Conservation (phyloP, 2,329 filamentous ascomycete genomes). For the Lachnellula suecica region DNA sequence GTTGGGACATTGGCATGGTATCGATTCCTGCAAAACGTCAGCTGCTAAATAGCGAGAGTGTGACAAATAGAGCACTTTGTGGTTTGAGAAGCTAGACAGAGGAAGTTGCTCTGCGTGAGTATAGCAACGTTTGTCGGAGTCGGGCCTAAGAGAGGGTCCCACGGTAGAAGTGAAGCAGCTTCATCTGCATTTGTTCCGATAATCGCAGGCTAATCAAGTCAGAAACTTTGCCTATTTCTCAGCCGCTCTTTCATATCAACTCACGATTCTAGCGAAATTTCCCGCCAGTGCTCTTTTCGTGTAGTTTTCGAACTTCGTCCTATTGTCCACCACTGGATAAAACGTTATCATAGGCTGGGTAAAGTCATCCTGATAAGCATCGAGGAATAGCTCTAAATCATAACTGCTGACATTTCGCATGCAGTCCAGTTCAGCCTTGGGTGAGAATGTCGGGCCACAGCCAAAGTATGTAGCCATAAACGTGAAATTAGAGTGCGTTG, state of each 20-base stretch:
- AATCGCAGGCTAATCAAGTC: constrained; percentile 23
- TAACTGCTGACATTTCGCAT: constrained; percentile 22
- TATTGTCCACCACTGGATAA: constrained; percentile 18
- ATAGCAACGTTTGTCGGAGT: constrained; percentile 9
- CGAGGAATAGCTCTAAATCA: constrained; percentile 17
- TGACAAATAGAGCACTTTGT: constrained; percentile 4
- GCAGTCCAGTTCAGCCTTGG: constrained; percentile 26
- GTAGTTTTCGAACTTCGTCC: constrained; percentile 19
- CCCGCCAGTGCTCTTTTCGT: constrained; percentile 15
- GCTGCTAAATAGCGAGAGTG: not conserved
- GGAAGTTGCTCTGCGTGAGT: constrained; percentile 1
- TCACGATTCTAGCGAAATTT: constrained; percentile 22
- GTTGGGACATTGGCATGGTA: constrained; percentile 13
- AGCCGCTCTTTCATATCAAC: not conserved
- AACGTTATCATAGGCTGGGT: constrained; percentile 15
- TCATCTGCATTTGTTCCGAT: constrained; percentile 29
- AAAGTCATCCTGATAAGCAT: constrained; percentile 12
- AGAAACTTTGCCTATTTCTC: not conserved
- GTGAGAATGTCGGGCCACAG: constrained; percentile 20
- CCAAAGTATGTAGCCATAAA: constrained; percentile 25
- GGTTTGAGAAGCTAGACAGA: constrained; percentile 15
- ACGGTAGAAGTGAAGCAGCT: constrained; percentile 22
- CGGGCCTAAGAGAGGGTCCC: constrained; percentile 5
- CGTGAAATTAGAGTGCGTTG: constrained; percentile 23
- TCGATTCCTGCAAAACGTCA: constrained; percentile 3